Base-by-base conservation (phyloP, 1,284 basidiomycete species). In the Melampsora larici-populina region DNA sequence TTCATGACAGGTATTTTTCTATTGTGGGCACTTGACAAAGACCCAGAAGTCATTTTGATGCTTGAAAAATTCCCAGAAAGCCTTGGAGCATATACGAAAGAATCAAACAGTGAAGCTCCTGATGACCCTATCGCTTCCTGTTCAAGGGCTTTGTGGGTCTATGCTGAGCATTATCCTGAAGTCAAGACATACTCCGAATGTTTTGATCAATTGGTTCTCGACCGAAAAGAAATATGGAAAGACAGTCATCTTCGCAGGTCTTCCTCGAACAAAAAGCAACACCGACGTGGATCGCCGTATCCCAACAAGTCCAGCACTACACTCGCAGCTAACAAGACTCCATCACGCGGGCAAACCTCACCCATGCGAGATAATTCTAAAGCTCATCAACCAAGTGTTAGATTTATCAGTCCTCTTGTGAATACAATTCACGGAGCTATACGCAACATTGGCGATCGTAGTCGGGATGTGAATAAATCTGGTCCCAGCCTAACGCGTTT, bases 1-100 rank as follows among this genome's bases (percentile, higher is more conserved):
- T 75, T 75, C 55, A 75, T 75, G 72, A 26, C 72, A 15, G 72
- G 72, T 8, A 63, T 75, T 0, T 75, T 75, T 55, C 46, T 75
- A 63, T 18, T 75, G 26, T 75, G 48, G 51, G 72, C 72, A 24
- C 40, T 67, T 26, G 64, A 67, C 36, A 75, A 75, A 65, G 72
- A 75, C 29, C 72, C 64, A 15, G 49, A 51, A 33, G 49, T 75
- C 13, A 48, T 31, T 46, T 21, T 65, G 31, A 43, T 48, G 17
- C 40, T 63, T 11, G 43, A 73, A n/a, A 48, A 51, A 63, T 40
- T 8, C 43, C 29, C 58, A 43, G n/a, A 29, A 17, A 26, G 40
- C 9, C 9, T 17, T 11, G 18, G 29, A 36, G 18, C 40, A 33
- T 48, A 26, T 26, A 48, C 36, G 15, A 31, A 46, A n/a, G 21